phyloP scores from a whole-genome alignment of 2,329 filamentous ascomycete species.

The Cladosporium sp. region DNA sequence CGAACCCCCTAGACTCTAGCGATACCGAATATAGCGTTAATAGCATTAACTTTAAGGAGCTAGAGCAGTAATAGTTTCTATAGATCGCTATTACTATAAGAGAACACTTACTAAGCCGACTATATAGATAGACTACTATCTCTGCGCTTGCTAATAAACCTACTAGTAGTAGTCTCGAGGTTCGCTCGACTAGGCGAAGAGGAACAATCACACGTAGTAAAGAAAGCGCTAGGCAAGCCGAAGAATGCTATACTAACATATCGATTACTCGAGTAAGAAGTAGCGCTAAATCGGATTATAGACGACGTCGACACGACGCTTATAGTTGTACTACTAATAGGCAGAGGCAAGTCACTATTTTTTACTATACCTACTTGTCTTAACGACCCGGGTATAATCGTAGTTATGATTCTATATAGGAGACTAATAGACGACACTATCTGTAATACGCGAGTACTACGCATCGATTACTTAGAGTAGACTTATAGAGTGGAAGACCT shows the following conservation, averaged over 20 bases:
- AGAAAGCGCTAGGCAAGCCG: conserved; percentile 8
- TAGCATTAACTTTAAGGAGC: neutral
- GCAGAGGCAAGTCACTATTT: conserved; percentile 24
- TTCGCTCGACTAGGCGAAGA: conserved; percentile 1
- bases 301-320: conserved; percentile 18
- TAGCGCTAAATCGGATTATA: conserved; percentile 6
- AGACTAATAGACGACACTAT: conserved; percentile 19
- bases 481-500: conserved; percentile 19
- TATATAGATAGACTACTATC: neutral
- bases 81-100: neutral
- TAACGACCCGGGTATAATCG: conserved; percentile 15
- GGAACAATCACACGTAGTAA: conserved; percentile 1
- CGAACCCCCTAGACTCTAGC: neutral
- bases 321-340: conserved; percentile 19
- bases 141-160: neutral
- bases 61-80: neutral
- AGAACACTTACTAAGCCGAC: neutral
- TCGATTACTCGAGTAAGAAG: neutral
- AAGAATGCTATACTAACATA: conserved; percentile 2
- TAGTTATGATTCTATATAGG: conserved; percentile 21
- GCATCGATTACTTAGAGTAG: conserved; percentile 15
- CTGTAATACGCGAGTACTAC: neutral
- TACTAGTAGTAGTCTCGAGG: neutral
- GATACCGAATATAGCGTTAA: neutral
- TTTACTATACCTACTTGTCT: conserved; percentile 22